phyloP scores from a whole-genome alignment of 768 basidiomycete species.

The Mycena vulgaris region DNA sequence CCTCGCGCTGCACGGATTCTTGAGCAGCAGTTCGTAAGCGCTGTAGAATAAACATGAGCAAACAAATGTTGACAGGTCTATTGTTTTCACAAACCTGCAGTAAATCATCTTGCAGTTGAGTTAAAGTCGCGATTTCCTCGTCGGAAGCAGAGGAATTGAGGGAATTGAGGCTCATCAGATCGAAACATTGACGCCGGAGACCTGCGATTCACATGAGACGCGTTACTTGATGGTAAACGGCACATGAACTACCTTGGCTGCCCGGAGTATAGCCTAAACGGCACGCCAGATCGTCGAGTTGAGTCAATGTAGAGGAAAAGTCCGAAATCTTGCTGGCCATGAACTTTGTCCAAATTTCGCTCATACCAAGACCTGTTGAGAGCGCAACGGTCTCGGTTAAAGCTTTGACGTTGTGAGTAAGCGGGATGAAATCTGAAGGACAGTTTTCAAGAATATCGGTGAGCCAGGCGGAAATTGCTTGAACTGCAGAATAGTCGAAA shows the following conservation, averaged over 20 bases:
- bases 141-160: slow-evolving; percentile 44
- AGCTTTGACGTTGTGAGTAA: slow-evolving; percentile 50
- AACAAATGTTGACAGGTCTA: slow-evolving; percentile 1
- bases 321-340: slow-evolving; percentile 46
- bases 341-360: slow-evolving; percentile 78
- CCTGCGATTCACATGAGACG: slow-evolving; percentile 43
- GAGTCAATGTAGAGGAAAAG: slow-evolving; percentile 30
- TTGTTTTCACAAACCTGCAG: slow-evolving; percentile 40
- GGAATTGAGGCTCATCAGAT: slow-evolving; percentile 56
- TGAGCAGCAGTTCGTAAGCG: slow-evolving; percentile 15
- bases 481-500: slow-evolving; percentile 79
- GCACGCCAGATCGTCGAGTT: slow-evolving; percentile 44
- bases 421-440: slow-evolving; percentile 50
- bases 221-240: not conserved
- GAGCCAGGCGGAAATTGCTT: slow-evolving; percentile 72
- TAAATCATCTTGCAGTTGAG: slow-evolving; percentile 40
- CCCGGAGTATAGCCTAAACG: slow-evolving; percentile 32
- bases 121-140: slow-evolving; percentile 34
- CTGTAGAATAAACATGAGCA: slow-evolving; percentile 17
- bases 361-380: slow-evolving; percentile 80
- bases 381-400: slow-evolving; percentile 69
- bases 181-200: slow-evolving; percentile 58
- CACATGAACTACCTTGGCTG: slow-evolving; percentile 26
- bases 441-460: slow-evolving; percentile 55
- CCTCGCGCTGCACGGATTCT: slow-evolving; percentile 6